phyloP scores from a whole-genome alignment of 176 grass and related monocot genomes.

The Themeda triandra region DNA sequence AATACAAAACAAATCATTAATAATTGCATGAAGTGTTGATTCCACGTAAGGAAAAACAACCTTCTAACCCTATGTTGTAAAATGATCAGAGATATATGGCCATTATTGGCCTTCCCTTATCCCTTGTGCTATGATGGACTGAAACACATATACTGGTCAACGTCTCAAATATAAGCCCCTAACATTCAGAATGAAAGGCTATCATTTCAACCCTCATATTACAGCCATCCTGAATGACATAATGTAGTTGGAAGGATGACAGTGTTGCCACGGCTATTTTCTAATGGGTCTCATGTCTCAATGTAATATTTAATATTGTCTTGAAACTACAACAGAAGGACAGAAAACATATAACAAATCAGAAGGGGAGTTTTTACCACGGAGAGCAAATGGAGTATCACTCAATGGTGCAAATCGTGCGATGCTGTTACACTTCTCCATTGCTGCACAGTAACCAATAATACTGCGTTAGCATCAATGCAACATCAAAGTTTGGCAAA shows the following conservation, averaged over 20 bases:
- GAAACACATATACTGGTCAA: not conserved
- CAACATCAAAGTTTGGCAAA: not conserved
- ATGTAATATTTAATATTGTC: not conserved
- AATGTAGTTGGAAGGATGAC: not conserved
- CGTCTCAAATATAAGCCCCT: not conserved
- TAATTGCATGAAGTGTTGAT: not conserved
- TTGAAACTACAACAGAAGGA: not conserved
- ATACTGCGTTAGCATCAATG: not conserved
- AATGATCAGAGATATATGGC: not conserved
- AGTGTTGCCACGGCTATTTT: not conserved
- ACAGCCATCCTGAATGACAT: not conserved
- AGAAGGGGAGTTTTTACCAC: constrained; percentile 5
- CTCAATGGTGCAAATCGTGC: constrained; percentile 9
- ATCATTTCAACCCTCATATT: not conserved
- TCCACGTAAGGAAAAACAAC: not conserved
- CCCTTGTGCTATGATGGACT: not conserved
- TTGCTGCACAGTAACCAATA: constrained; percentile 24
- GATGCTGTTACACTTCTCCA: constrained; percentile 33
- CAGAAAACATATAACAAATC: not conserved
- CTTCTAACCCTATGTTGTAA: not conserved
- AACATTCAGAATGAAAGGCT: not conserved
- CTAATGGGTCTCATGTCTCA: not conserved
- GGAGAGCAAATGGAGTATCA: constrained; percentile 26
- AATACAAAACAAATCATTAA: not conserved
- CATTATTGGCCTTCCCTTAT: not conserved